Conservation (phyloP, 371 early-diverging fungal genomes). For the Saksenaea oblongispora region DNA sequence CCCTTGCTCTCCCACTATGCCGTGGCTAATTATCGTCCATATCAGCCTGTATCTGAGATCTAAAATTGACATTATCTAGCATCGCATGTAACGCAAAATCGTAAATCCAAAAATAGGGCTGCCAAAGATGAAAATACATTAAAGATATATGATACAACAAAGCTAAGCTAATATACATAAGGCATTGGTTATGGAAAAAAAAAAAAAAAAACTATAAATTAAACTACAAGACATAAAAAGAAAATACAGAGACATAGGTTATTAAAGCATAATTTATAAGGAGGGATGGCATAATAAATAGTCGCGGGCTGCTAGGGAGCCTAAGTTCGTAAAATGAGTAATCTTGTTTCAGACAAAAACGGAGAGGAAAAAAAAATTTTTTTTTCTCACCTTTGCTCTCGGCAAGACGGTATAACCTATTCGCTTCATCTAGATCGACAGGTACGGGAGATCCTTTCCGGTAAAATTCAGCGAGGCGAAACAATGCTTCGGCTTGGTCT, state of each 20-base stretch:
- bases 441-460: background rate
- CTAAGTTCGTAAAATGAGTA: background rate
- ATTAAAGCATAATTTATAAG: background rate
- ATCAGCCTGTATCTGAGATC: background rate
- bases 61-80: background rate
- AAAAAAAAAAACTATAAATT: background rate
- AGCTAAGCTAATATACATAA: background rate
- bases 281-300: background rate
- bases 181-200: no score
- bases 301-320: background rate
- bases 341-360: background rate
- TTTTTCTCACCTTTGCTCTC: background rate
- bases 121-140: background rate
- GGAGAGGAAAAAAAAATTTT: background rate
- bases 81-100: background rate
- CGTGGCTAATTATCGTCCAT: background rate
- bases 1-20: background rate
- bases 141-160: background rate
- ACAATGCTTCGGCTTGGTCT: background rate
- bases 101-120: background rate
- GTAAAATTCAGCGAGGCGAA: constrained; percentile 9
- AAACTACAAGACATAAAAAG: background rate
- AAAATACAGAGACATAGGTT: background rate
- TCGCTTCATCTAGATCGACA: background rate
- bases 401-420: background rate